phyloP scores from a whole-genome alignment of 306 rosid species.

The Rubus parviflorus region DNA sequence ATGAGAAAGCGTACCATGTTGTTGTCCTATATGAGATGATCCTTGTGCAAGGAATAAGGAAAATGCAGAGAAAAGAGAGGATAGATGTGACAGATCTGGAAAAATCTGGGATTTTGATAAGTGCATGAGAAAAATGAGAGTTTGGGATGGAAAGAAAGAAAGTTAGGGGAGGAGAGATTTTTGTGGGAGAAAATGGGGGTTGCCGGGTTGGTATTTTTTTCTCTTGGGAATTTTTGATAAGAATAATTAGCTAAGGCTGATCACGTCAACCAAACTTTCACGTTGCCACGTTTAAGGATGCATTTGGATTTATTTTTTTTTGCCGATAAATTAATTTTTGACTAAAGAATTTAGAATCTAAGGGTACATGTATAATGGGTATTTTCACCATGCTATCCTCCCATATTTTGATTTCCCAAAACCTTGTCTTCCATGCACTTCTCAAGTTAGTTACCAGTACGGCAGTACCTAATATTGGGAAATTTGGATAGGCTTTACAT shows the following conservation, averaged over 20 bases:
- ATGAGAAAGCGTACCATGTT: conserved; percentile 21
- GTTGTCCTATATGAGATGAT: background rate
- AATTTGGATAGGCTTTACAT: no score
- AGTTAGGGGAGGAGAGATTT: conserved; percentile 26
- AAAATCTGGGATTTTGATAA: background rate
- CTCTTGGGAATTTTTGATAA: background rate
- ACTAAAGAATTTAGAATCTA: no score
- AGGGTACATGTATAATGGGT: no score
- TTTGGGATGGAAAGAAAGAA: background rate
- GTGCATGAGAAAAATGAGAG: conserved; percentile 5
- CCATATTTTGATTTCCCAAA: conserved; percentile 9
- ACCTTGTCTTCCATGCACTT: conserved; percentile 19
- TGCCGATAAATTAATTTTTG: no score
- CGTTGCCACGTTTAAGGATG: conserved; percentile 19
- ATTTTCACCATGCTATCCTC: background rate
- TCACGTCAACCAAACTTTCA: conserved; percentile 12
- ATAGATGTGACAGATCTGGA: background rate
- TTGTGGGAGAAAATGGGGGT: conserved; percentile 27
- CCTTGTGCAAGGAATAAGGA: background rate
- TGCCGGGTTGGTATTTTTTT: conserved; percentile 6
- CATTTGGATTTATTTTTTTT: background rate
- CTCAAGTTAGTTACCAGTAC: background rate
- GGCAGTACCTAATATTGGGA: no score
- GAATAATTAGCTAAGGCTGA: conserved; percentile 10
- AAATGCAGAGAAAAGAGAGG: conserved; percentile 3